Base-by-base conservation (phyloP, 2,329 filamentous ascomycete species). In the Phaeosphaeria sp. region DNA sequence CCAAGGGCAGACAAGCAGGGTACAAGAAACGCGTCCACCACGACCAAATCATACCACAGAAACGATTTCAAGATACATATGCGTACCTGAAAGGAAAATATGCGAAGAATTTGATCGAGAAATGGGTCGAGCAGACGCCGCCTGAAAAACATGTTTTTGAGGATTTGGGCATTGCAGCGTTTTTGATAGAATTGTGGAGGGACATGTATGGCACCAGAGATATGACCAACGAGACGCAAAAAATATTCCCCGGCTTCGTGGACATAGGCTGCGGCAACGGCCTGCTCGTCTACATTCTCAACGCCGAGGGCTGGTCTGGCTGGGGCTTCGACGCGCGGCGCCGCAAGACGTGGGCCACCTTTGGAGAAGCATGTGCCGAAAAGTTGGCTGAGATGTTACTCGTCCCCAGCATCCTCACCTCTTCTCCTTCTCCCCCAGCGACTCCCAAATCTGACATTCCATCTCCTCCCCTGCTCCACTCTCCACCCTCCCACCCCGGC, bases 221-320 rank as follows among this genome's bases (percentile, higher is more conserved):
- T 1, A 17, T 46, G 49, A 30, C 56, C 50, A 48, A 20, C 46
- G 59, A 65, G 0, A 27, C 25, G 25, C 25, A 27, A 27, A 27
- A 4, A 27, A 27, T 9, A 97, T 97, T 67, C 91, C 92, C 30
- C 0, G 93, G 94, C 0, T 99, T 98, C 69, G 91, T 97, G 20
- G 95, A 99, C 71, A 92, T 99, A 46, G 95, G 94, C 5, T 98
- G 95, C 72, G 95, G 95, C 1, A 99, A 98, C 71, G 95, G 95
- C 0, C 82, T 99, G 3, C 84, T 99, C 1, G 91, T 96, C 7
- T 87, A 96, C 72, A 86, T 99, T 39, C 84, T 99, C 4, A 83
- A 88, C 15, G 80, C 84, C 58, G 93, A 98, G 78, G 93, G 93
- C 11, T 98, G 92, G 76, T 66, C 73, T 0, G 95, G 95, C 21